Evolutionary conservation across 768 basidiomycete genomes (phyloP).

Genomic region (Auricularia cornea): DNA sequence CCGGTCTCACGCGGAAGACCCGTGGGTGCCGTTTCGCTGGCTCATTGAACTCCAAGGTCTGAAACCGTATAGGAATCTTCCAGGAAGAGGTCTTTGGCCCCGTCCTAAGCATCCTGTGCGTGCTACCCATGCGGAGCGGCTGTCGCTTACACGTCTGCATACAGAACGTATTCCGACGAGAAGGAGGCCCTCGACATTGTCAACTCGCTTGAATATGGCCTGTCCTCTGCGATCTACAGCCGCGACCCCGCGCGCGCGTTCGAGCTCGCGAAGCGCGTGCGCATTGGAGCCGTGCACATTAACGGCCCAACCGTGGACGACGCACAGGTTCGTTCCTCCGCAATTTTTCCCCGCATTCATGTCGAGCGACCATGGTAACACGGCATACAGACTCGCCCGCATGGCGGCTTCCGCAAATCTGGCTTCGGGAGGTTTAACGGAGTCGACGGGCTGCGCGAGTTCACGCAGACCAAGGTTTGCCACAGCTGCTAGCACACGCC

Average conservation of each 20-base stretch:
- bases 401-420: conserved; percentile 7
- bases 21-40: neutral
- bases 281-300: conserved; percentile 22
- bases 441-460: conserved; percentile 18
- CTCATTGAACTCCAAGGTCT: neutral
- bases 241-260: conserved; percentile 14
- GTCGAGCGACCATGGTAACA: neutral
- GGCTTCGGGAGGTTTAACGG: conserved; percentile 29
- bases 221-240: conserved; percentile 23
- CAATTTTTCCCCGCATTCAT: neutral
- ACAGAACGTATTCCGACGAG: conserved; percentile 12
- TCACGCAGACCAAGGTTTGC: conserved; percentile 20
- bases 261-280: conserved; percentile 18
- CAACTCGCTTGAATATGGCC: conserved; percentile 25
- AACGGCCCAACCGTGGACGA: conserved; percentile 23
- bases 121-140: neutral
- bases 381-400: neutral
- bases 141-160: neutral
- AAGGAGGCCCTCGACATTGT: conserved; percentile 22
- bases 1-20: neutral
- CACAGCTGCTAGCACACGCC: no score
- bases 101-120: neutral
- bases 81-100: neutral
- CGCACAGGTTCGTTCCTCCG: neutral
- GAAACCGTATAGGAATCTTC: neutral